These are phyloP conservation scores for Phialophora chinensis DNA, from an alignment of 2,329 filamentous ascomycete genomes.

Conservation along the genomic window DNA sequence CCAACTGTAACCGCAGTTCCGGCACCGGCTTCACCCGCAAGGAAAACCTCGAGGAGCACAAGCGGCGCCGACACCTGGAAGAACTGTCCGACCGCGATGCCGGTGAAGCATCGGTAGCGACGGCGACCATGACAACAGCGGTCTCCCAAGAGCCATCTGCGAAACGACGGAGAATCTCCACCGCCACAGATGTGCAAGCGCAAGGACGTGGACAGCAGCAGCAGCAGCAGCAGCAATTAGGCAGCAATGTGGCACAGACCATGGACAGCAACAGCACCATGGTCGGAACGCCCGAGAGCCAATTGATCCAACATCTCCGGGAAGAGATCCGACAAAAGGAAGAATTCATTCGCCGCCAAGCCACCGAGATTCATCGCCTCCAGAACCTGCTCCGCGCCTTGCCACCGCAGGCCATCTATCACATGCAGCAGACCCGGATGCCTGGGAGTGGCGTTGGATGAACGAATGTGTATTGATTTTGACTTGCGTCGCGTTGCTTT, in stretches of 20 bases:
- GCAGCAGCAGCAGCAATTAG: slow-evolving; percentile 10
- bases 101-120: background rate
- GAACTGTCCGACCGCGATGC: slow-evolving; percentile 20
- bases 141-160: slow-evolving; percentile 11
- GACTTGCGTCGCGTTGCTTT: background rate
- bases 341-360: slow-evolving; percentile 29
- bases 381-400: slow-evolving; percentile 29
- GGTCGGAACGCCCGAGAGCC: slow-evolving; percentile 19
- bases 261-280: background rate
- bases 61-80: slow-evolving; percentile 77
- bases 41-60: slow-evolving; percentile 92
- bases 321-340: slow-evolving; percentile 31
- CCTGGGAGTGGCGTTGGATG: slow-evolving; percentile 25
- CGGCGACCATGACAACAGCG: background rate
- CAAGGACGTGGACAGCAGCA: background rate
- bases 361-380: slow-evolving; percentile 28
- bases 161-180: slow-evolving; percentile 26
- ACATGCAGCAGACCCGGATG: slow-evolving; percentile 21
- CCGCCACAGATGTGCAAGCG: slow-evolving; percentile 9
- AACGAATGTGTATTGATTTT: slow-evolving; percentile 5
- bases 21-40: slow-evolving; percentile 90
- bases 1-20: slow-evolving; percentile 84
- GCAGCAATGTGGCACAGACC: slow-evolving; percentile 13
- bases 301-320: slow-evolving; percentile 26
- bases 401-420: slow-evolving; percentile 32